Percentiles rank a stretch among this genome's conserved stretches.
These are phyloP conservation scores for Turnera subulata DNA, from an alignment of 345 rosid species.

Conservation along the genomic window DNA sequence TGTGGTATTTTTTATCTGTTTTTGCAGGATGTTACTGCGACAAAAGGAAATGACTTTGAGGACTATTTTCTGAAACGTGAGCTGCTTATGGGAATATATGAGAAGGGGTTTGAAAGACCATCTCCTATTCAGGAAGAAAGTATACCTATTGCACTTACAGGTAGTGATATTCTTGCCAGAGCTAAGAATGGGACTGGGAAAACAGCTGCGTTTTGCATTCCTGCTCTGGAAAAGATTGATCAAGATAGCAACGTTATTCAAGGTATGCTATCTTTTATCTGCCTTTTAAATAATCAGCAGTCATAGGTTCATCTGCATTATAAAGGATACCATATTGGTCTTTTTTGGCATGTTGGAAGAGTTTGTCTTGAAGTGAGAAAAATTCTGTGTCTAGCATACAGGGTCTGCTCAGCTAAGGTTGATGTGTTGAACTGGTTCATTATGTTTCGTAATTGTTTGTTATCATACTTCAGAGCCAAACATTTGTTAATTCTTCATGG, in stretches of 20 bases:
- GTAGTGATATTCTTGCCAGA: slow-evolving; percentile 99
- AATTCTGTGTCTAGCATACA: too few relatives aligned
- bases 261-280: slow-evolving; percentile 49
- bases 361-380: too few relatives aligned
- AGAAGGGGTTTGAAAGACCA: slow-evolving; percentile 98
- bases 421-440: too few relatives aligned
- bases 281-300: not conserved
- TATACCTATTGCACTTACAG: slow-evolving; percentile 98
- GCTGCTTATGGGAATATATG: slow-evolving; percentile 94
- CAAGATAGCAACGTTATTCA: slow-evolving; percentile 90
- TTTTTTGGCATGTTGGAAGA: too few relatives aligned
- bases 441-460: too few relatives aligned
- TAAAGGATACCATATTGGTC: too few relatives aligned
- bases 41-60: slow-evolving; percentile 98
- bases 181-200: slow-evolving; percentile 99
- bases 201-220: slow-evolving; percentile 98
- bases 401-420: too few relatives aligned
- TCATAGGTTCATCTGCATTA: too few relatives aligned
- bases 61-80: slow-evolving; percentile 96
- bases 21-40: slow-evolving; percentile 96
- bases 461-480: too few relatives aligned
- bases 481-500: too few relatives aligned
- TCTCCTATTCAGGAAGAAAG: slow-evolving; percentile 99
- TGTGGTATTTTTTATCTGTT: not conserved
- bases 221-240: slow-evolving; percentile 96